Evolutionary conservation across 169 alveolate genomes (phyloP), one percentile per base, ranked within the genome.

Genomic region (Theileria annulata): DNA sequence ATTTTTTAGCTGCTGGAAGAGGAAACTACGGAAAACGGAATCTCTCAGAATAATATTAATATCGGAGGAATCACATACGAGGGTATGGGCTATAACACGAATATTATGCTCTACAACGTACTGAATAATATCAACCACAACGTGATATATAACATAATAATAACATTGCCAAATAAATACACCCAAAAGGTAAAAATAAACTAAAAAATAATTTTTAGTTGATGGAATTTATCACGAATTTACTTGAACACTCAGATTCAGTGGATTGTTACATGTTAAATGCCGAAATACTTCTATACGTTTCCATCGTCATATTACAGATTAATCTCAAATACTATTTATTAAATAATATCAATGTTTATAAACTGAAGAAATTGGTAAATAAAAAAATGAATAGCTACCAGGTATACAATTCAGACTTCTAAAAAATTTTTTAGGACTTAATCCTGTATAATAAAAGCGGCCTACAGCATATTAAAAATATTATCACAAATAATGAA

Each of bases 141-240:
- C 77, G 77, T 76, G 71, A 48, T 83, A 15, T 76, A 83, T 58
- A 84, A 83, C 75, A 79, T 83, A 47, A 58, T 83, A 54, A 74
- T 83, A 0, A 58, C 90, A 35, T 75, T 83, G 60, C 90, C 90
- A 12, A 76, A 76, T 47, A 69, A 70, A 10, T 75, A 83, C 51
- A 84, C 86, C 2, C 81, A 75, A 54, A 74, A 77, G 68, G 79
- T 75, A 56, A 56, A 56, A 19, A 21, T 21, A 25, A 19, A 2
- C 1, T 56, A 56, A 56, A 1, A 21, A 15, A 56, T 19, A 56
- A 25, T 25, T 56, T 56, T 19, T 56, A 56, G 66, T 25, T 56
- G 66, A 19, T 56, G 66, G 35, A 56, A 56, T 21, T 19, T 25
- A 56, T 56, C 28, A 56, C 31, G 9, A 25, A 56, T 25, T 21